Conservation (phyloP, 2,329 filamentous ascomycete genomes). For the Fusarium concolor region DNA sequence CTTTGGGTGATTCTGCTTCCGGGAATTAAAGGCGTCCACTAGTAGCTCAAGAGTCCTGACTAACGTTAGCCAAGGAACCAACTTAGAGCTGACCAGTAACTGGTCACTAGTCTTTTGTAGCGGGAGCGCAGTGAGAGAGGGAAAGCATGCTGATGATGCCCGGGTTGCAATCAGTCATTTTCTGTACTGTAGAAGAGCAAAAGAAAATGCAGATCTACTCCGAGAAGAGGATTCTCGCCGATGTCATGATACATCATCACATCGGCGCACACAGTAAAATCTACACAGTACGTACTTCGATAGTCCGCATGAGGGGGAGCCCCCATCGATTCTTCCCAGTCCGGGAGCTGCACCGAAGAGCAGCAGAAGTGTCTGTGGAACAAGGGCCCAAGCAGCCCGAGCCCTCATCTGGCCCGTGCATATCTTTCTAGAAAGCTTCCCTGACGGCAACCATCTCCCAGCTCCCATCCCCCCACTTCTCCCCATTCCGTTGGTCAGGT, state of each 20-base stretch:
- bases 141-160: neutral
- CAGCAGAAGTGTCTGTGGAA: constrained; percentile 45
- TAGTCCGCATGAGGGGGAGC: neutral
- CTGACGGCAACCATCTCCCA: constrained; percentile 39
- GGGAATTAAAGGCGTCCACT: constrained; percentile 26
- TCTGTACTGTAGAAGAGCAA: neutral
- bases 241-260: constrained; percentile 13
- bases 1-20: constrained; percentile 38
- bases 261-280: constrained; percentile 1
- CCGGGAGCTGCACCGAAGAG: constrained; percentile 47
- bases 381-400: constrained; percentile 37
- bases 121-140: neutral
- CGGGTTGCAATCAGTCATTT: neutral
- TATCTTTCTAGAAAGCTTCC: constrained; percentile 49
- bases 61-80: constrained; percentile 13
- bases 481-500: constrained; percentile 37
- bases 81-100: neutral
- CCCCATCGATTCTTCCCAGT: constrained; percentile 34
- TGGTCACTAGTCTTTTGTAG: neutral
- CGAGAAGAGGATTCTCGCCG: neutral
- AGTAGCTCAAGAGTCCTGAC: constrained; percentile 13
- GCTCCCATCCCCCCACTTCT: constrained; percentile 37
- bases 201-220: constrained; percentile 10
- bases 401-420: constrained; percentile 37
- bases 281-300: constrained; percentile 4